Conservation (phyloP, 306 rosid genomes). For the Hippophae rhamnoides region DNA sequence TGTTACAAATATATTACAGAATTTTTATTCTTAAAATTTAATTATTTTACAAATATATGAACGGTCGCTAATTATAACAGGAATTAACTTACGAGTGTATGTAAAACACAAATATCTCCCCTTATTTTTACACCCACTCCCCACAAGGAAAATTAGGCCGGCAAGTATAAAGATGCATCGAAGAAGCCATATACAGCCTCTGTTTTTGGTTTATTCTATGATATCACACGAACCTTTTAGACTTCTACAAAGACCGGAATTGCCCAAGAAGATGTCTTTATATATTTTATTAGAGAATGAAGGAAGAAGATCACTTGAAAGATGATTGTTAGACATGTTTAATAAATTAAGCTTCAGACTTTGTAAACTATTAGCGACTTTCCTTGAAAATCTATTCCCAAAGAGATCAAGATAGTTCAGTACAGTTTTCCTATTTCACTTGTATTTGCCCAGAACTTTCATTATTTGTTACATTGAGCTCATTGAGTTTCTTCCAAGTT, state of each 20-base stretch:
- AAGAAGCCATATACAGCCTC: conserved; percentile 49
- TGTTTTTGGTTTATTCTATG: conserved; percentile 22
- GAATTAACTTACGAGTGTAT: too few species aligned
- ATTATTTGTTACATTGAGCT: conserved; percentile 64
- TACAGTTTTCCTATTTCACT: conserved; percentile 46
- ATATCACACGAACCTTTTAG: conserved; percentile 41
- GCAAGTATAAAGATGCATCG: conserved; percentile 50
- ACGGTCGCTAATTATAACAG: too few species aligned
- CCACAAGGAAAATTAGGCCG: conserved; percentile 35
- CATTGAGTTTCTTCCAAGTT: conserved; percentile 56
- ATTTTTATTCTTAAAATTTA: too few species aligned
- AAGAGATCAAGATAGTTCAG: conserved; percentile 87
- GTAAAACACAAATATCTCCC: too few species aligned
- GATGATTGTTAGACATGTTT: conserved; percentile 56
- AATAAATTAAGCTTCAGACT: conserved; percentile 68
- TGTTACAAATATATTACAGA: too few species aligned
- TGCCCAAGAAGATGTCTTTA: conserved; percentile 60
- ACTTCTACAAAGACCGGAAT: conserved; percentile 66
- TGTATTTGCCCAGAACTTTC: conserved; percentile 51
- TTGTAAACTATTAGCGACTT: conserved; percentile 55
- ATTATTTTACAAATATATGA: too few species aligned
- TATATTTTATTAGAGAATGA: conserved; percentile 50
- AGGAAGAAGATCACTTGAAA: conserved; percentile 70
- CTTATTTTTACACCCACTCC: too few species aligned
- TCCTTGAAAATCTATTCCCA: conserved; percentile 45